phyloP scores from a whole-genome alignment of 1,284 basidiomycete species.

The Ceratobasidium sp. region DNA sequence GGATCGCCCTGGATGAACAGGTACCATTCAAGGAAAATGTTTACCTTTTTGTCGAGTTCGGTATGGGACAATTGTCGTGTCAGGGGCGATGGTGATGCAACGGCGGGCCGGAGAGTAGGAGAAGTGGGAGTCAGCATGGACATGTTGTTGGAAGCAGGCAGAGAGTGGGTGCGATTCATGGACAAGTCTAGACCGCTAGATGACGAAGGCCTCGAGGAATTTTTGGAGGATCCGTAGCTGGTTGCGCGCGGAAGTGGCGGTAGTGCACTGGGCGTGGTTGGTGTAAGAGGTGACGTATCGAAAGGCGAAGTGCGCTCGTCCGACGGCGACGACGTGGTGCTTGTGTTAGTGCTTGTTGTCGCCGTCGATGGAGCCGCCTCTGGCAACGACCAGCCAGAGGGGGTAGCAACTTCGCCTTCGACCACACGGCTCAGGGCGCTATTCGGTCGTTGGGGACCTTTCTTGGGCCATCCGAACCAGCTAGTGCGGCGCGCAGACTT shows the following conservation, averaged over 20 bases:
- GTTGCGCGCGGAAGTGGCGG: conserved; percentile 6
- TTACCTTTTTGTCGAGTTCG: conserved; percentile 37
- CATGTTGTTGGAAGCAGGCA: conserved; percentile 13
- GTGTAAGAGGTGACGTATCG: conserved; percentile 16
- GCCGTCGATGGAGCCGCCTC: neutral
- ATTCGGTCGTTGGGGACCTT: conserved; percentile 23
- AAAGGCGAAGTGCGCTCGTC: conserved; percentile 32
- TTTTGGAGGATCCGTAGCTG: neutral
- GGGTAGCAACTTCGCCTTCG: conserved; percentile 21
- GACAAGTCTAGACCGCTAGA: conserved; percentile 24
- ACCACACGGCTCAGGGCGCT: conserved; percentile 33
- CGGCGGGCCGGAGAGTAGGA: conserved; percentile 16
- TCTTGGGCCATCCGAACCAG: conserved; percentile 36
- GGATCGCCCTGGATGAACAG: conserved; percentile 18
- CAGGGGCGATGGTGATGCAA: conserved; percentile 17
- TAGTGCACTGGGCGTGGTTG: conserved; percentile 1
- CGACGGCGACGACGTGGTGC: conserved; percentile 31
- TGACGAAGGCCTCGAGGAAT: conserved; percentile 15
- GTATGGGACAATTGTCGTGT: conserved; percentile 32
- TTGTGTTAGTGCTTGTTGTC: conserved; percentile 24
- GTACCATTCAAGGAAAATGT: conserved; percentile 6
- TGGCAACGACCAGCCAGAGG: conserved; percentile 10
- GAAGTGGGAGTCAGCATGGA: conserved; percentile 33
- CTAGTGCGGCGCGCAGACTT: conserved; percentile 31
- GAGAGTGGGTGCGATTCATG: conserved; percentile 35